Percentiles rank a stretch among this genome's conserved stretches.
These are phyloP conservation scores for Tremella mesenterica DNA, from an alignment of 768 basidiomycete species.

Conservation along the genomic window DNA sequence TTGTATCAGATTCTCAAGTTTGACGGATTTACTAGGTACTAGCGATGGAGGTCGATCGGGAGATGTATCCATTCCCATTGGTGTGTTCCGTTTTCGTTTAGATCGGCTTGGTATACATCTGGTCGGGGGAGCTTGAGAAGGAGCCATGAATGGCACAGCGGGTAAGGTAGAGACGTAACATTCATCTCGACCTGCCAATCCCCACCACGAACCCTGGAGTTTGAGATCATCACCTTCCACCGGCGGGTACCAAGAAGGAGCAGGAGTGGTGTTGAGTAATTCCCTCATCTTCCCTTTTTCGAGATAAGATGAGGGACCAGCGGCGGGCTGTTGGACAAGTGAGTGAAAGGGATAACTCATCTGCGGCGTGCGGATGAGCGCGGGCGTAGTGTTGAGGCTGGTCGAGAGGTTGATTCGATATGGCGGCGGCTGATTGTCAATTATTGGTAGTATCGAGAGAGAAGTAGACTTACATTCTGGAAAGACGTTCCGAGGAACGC, in stretches of 20 bases:
- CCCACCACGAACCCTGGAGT: conserved; percentile 33
- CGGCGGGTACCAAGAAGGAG: conserved; percentile 32
- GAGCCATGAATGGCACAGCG: conserved; percentile 17
- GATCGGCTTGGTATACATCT: conserved; percentile 6
- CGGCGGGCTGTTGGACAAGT: too few relatives aligned
- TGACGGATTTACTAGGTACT: conserved; percentile 6
- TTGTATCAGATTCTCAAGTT: conserved; percentile 18
- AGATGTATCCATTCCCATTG: background rate
- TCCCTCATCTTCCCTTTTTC: conserved; percentile 39
- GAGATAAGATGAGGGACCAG: conserved; percentile 30
- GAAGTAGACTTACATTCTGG: background rate
- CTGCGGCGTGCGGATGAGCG: conserved; percentile 25
- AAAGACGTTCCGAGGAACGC: background rate
- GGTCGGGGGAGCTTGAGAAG: background rate
- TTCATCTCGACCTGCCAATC: conserved; percentile 20
- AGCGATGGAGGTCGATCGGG: conserved; percentile 1
- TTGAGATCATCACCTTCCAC: conserved; percentile 23
- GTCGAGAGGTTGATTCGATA: conserved; percentile 16
- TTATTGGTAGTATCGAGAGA: background rate
- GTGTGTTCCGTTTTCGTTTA: background rate
- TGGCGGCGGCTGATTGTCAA: background rate
- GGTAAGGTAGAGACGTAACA: conserved; percentile 23
- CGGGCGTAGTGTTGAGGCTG: conserved; percentile 24
- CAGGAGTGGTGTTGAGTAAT: conserved; percentile 8
- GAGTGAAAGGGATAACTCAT: conserved; percentile 18